phyloP scores from a whole-genome alignment of 1,284 basidiomycete genomes.

The Austroboletus novae-zelandiae region DNA sequence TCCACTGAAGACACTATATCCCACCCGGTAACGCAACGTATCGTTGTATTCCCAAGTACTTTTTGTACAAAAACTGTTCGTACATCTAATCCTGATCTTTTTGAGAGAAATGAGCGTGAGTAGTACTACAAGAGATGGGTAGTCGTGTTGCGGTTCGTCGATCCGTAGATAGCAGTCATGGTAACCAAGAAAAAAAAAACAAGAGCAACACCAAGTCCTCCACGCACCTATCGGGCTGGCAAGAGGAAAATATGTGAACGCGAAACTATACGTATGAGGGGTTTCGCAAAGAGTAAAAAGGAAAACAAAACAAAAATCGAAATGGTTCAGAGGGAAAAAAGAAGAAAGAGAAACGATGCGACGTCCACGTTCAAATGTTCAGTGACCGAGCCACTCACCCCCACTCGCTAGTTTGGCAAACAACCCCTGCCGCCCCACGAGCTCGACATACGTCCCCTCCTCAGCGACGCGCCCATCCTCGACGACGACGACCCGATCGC shows the following conservation, averaged over 20 bases:
- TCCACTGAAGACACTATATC: no score
- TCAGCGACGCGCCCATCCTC: slow-evolving; percentile 77
- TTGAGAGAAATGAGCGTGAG: slow-evolving; percentile 20
- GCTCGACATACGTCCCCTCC: slow-evolving; percentile 72
- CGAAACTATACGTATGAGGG: background rate
- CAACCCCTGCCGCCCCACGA: slow-evolving; percentile 67
- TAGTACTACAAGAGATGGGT: slow-evolving; percentile 26
- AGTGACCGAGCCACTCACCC: slow-evolving; percentile 77
- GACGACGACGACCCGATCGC: slow-evolving; percentile 86
- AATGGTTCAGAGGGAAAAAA: no score
- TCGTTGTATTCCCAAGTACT: background rate
- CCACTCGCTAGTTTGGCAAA: slow-evolving; percentile 83
- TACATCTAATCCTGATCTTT: no score
- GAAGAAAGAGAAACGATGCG: background rate
- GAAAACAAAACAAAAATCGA: no score
- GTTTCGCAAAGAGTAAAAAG: background rate
- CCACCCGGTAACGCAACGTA: no score
- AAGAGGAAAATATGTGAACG: background rate
- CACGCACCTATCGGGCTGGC: background rate
- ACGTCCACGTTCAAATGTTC: background rate
- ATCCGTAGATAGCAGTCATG: background rate
- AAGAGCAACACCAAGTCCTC: background rate
- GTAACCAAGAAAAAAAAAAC: background rate
- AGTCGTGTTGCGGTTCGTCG: slow-evolving; percentile 14
- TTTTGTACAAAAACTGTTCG: background rate